phyloP scores from a whole-genome alignment of 768 basidiomycete genomes.

The Termitomyces sp. region DNA sequence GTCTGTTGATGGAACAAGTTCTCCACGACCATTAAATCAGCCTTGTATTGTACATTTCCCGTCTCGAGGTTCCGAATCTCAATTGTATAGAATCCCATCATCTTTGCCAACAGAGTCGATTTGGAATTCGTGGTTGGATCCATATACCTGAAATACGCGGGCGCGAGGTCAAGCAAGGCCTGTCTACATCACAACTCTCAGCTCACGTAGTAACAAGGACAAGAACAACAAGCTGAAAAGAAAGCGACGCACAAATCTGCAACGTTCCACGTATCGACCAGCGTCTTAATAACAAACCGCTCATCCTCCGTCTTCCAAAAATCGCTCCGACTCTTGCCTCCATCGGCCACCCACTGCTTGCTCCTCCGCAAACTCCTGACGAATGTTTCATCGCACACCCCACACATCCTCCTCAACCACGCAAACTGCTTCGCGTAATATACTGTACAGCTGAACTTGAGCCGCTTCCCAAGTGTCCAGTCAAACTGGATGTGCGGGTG shows the following conservation, averaged over 20 bases:
- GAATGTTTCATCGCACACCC: conserved; percentile 57
- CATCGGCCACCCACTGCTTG: conserved; percentile 66
- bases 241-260: conserved; percentile 61
- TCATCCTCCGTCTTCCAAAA: conserved; percentile 83
- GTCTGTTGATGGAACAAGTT: conserved; percentile 73
- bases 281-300: conserved; percentile 77
- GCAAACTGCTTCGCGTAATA: conserved; percentile 85
- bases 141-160: conserved; percentile 77
- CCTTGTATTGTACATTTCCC: conserved; percentile 56
- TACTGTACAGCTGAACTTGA: conserved; percentile 76
- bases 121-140: conserved; percentile 53
- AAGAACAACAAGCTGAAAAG: not conserved
- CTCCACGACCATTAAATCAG: conserved; percentile 81
- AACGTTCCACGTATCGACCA: conserved; percentile 85
- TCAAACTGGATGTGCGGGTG: conserved; percentile 82
- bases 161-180: conserved; percentile 70
- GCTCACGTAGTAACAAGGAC: not conserved
- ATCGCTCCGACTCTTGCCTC: conserved; percentile 75
- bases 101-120: conserved; percentile 69
- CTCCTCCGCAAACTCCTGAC: conserved; percentile 55
- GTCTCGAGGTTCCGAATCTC: conserved; percentile 71
- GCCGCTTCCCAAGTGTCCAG: conserved; percentile 67
- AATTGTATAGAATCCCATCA: conserved; percentile 78
- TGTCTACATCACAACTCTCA: conserved; percentile 39
- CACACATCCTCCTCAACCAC: conserved; percentile 55